Base-by-base conservation (phyloP, 345 rosid genomes). In the Populus tremula region DNA sequence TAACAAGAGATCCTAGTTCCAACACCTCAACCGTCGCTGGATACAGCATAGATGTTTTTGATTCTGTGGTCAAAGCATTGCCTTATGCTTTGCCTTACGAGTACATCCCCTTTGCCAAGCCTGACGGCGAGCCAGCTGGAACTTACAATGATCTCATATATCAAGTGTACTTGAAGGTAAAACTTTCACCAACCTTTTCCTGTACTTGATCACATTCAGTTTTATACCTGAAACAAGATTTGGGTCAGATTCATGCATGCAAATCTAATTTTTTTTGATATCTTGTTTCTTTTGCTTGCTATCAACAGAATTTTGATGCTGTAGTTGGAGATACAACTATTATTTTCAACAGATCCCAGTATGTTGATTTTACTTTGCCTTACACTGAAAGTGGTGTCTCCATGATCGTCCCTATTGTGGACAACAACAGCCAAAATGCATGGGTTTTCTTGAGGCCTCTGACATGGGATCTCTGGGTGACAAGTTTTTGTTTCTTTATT, bases 361-460 rank as follows among this genome's bases (percentile, higher is more conserved):
- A 16, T n/a, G 92, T 80, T 8, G 96, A 93, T 21, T 93, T 90
- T 70, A 88, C 94, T 1, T 56, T 90, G 66, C 97, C 96, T 0
- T 93, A 76, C 77, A 77, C 90, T 9, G 91, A 91, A 41, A 87
- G 91, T 1, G 93, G 94, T 4, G 93, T 93, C 8, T 67, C 85
- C 16, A 93, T 91, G 96, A 1, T 90, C 1, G 96, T 91, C 25
- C 89, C 88, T 0, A 56, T 87, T 17, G 85, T 49, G 76, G 85
- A 87, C 31, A 72, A 77, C 21, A 39, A 73, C 49, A 74, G 77
- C 38, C 87, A 76, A 59, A 85, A 86, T 77, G 79, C 86, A 36
- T 93, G 94, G 94, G 80, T 84, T 67, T 90, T 93, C 83, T 68
- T 91, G 65, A 74, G 83, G 78, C 94, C 98, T 3, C 76, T 91